Evolutionary conservation across 371 early-diverging fungal genomes (phyloP).

Genomic region (Batkoa obscura): DNA sequence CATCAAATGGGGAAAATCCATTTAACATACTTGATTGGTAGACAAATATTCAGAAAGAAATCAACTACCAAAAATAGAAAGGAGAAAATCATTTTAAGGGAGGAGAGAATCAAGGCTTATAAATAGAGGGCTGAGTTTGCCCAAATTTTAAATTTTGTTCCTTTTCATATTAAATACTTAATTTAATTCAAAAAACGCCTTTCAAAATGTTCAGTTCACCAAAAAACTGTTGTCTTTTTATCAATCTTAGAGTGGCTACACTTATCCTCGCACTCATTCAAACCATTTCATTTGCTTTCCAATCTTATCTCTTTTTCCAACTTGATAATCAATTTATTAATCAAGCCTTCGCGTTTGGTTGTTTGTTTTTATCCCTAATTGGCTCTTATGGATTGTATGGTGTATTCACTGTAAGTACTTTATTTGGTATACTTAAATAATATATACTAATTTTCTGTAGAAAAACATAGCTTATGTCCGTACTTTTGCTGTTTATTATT

Average conservation of each 20-base stretch:
- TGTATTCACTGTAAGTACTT: slow-evolving; percentile 4
- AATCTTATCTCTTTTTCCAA: neutral
- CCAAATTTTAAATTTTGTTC: no score
- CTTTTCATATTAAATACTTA: no score
- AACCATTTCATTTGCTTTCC: neutral
- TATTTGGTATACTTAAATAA: neutral
- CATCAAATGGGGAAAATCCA: no score
- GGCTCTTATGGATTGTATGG: neutral
- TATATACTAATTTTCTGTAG: neutral
- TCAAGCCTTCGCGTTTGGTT: neutral
- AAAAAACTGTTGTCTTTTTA: slow-evolving; percentile 1
- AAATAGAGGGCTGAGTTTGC: no score
- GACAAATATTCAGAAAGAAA: no score
- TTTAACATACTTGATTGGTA: no score
- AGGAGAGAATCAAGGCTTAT: no score
- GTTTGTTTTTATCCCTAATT: neutral
- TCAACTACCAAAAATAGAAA: no score
- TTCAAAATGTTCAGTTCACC: neutral
- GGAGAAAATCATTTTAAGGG: no score
- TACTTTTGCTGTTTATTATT: neutral
- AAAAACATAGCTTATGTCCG: neutral
- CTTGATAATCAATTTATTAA: neutral
- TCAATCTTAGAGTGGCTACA: neutral
- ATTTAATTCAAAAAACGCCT: no score
- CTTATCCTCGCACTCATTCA: neutral